phyloP scores from a whole-genome alignment of 495 filamentous ascomycete species.

The Talaromyces ruber region DNA sequence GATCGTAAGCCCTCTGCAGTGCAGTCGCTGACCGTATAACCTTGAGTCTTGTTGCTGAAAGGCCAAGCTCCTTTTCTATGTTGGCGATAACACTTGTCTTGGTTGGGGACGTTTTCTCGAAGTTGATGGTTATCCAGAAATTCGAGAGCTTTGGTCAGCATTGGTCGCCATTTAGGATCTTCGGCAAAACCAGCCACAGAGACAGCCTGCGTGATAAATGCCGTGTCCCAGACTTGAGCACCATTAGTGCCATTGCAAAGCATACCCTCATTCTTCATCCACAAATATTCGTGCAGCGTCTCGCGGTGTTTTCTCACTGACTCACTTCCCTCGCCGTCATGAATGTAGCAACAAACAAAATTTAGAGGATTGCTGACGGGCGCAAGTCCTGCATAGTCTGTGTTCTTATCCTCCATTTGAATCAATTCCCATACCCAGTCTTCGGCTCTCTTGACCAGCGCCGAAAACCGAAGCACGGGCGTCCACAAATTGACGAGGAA shows the following conservation, averaged over 20 bases:
- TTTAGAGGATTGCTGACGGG: constrained; percentile 91
- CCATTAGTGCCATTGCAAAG: constrained; percentile 94
- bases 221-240: constrained; percentile 93
- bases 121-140: constrained; percentile 93
- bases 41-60: constrained; percentile 85
- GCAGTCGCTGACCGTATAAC: constrained; percentile 93
- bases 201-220: constrained; percentile 76
- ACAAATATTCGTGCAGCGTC: constrained; percentile 75
- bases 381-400: constrained; percentile 75
- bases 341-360: constrained; percentile 69
- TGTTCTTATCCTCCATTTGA: constrained; percentile 84
- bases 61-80: constrained; percentile 90
- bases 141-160: constrained; percentile 74
- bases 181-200: constrained; percentile 70
- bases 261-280: constrained; percentile 90
- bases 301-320: constrained; percentile 73
- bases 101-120: constrained; percentile 70
- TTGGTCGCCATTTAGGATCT: constrained; percentile 69
- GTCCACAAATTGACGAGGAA: constrained; percentile 69
- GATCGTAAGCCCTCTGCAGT: constrained; percentile 85
- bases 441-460: constrained; percentile 57
- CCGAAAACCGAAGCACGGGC: constrained; percentile 56
- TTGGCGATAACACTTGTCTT: constrained; percentile 80
- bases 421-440: constrained; percentile 70
- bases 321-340: constrained; percentile 69